Base-by-base conservation (phyloP, 257 asterid genomes). In the Schizonepeta tenuifolia region DNA sequence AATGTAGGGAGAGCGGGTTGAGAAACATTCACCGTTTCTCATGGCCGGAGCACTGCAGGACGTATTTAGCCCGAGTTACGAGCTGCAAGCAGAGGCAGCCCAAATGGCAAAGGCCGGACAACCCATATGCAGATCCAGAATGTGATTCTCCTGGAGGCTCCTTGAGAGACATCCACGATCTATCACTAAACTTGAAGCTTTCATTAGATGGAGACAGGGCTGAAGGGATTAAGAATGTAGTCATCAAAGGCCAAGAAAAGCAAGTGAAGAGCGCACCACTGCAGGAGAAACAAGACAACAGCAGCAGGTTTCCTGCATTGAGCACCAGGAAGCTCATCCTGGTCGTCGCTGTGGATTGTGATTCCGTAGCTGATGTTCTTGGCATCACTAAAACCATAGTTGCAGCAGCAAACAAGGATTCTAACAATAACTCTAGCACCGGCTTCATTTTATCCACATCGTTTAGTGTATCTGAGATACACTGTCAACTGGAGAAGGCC, bases 41-140 rank as follows among this genome's bases (percentile, higher is more conserved):
- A 0, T 89, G 93, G 96, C 92, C 92, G 3, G 96, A 89, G 86
- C 96, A 89, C 74, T 89, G 96, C 80, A 85, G 75, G 78, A 83
- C 96, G 21, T 89, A 83, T 65, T 70, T 89, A 61, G 85, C 96
- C 57, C 90, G 95, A 54, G 77, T 88, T 58, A 84, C 82, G 46
- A 83, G 88, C 68, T 86, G 90, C 86, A 84, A 84, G 65, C 89
- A 84, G 74, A 85, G 96, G 78, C 88, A 84, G 69, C 91, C 89
- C 9, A 83, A 83, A 63, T 90, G 96, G 96, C 89, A 80, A 67
- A 78, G 79, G 68, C 74, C 67, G 22, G 86, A 77, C 76, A 77
- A 73, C 35, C 77, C 76, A 4, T 57, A 79, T 50, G 78, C 72
- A 4, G 78, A 81, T 69, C 81, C 92, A 7, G 96, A 83, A n/a